Percentiles rank a stretch among this genome's conserved stretches.
phyloP scores from a whole-genome alignment of 1,284 basidiomycete genomes.

The Apiotrichum akiyoshidainum region DNA sequence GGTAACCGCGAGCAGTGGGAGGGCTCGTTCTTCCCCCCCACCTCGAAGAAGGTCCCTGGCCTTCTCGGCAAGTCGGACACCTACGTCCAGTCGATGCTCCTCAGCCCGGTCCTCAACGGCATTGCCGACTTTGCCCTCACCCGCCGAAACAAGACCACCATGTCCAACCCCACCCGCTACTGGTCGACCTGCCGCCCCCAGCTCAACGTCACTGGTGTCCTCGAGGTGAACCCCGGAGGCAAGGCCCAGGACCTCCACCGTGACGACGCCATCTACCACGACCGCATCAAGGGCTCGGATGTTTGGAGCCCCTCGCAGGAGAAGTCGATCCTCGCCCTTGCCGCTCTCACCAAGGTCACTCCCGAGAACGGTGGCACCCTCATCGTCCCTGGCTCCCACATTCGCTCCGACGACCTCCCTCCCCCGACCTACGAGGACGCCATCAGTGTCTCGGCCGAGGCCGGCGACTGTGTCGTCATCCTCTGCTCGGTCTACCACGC shows the following conservation, averaged over 20 bases:
- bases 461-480: conserved; percentile 23
- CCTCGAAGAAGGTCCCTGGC: conserved; percentile 20
- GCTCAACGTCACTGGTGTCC: conserved; percentile 22
- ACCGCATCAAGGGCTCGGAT: conserved; percentile 19
- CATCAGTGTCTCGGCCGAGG: conserved; percentile 13
- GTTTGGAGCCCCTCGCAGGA: conserved; percentile 18
- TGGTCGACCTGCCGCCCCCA: conserved; percentile 21
- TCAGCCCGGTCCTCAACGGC: conserved; percentile 18
- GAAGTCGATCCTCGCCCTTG: conserved; percentile 18
- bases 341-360: conserved; percentile 13
- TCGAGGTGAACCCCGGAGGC: conserved; percentile 20
- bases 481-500: conserved; percentile 23
- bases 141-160: conserved; percentile 20
- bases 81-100: conserved; percentile 16
- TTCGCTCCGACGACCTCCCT: conserved; percentile 21
- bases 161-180: conserved; percentile 19
- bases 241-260: conserved; percentile 22
- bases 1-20: conserved; percentile 23
- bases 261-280: conserved; percentile 23
- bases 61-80: conserved; percentile 17
- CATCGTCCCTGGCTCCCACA: conserved; percentile 22
- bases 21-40: conserved; percentile 21
- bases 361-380: conserved; percentile 24
- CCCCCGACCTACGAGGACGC: conserved; percentile 21
- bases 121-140: conserved; percentile 20